These are phyloP conservation scores for Neoscytalidium dimidiatum DNA, from an alignment of 2,329 filamentous ascomycete genomes.

Conservation along the genomic window DNA sequence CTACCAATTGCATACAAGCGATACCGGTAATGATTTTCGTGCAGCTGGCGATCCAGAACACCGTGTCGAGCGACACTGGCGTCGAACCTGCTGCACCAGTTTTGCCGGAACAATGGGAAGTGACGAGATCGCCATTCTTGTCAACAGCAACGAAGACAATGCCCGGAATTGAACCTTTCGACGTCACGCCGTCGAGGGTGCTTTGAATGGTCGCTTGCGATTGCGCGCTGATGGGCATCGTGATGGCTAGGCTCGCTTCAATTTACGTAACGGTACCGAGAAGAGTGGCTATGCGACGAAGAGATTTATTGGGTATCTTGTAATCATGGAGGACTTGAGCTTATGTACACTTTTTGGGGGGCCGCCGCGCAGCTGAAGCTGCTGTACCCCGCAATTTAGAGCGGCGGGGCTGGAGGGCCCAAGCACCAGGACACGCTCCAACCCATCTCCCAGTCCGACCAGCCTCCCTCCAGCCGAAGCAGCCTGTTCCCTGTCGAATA, in stretches of 20 bases:
- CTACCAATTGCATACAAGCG: conserved; percentile 37
- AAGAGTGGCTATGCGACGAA: background rate
- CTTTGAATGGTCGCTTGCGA: conserved; percentile 37
- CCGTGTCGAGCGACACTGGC: conserved; percentile 55
- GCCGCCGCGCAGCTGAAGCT: background rate
- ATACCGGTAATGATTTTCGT: conserved; percentile 43
- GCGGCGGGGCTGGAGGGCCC: background rate
- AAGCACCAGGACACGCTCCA: background rate
- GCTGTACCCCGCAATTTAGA: background rate
- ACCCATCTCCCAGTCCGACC: background rate
- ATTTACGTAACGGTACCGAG: background rate
- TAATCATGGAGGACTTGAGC: background rate
- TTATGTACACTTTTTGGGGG: background rate
- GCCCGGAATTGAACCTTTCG: conserved; percentile 37
- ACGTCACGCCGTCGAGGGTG: conserved; percentile 34
- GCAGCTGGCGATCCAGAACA: conserved; percentile 61
- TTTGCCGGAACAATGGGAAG: conserved; percentile 45
- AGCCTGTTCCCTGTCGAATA: background rate
- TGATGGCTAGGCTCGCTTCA: background rate
- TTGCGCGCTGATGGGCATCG: conserved; percentile 35
- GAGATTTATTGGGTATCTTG: background rate
- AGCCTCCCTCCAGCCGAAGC: background rate
- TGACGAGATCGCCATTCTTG: conserved; percentile 45
- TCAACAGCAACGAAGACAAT: conserved; percentile 49
- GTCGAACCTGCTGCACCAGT: conserved; percentile 43